Conservation (phyloP, 768 basidiomycete genomes). For the Lactifluus pinguis region DNA sequence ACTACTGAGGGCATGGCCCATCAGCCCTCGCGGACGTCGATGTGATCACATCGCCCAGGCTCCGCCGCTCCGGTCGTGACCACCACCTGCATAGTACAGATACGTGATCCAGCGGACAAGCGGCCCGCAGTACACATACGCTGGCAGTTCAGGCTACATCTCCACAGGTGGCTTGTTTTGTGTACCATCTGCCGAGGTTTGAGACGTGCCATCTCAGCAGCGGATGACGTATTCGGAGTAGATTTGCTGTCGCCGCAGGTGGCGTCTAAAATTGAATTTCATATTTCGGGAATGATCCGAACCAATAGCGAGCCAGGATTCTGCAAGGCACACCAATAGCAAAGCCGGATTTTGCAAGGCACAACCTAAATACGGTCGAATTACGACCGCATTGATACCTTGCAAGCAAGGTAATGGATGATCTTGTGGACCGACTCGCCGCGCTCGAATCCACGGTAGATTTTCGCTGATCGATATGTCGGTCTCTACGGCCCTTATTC, state of each 20-base stretch:
- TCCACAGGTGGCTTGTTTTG: conserved; percentile 1
- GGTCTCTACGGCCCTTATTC: too few species aligned
- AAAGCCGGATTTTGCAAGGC: too few species aligned
- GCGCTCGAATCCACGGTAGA: too few species aligned
- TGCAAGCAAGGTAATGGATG: too few species aligned
- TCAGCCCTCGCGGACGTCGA: conserved; percentile 27
- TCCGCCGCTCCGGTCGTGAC: conserved; percentile 23
- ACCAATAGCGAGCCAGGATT: too few species aligned
- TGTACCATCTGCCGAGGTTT: not conserved
- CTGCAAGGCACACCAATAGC: too few species aligned
- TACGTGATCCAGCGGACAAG: conserved; percentile 42
- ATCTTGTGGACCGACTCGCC: too few species aligned
- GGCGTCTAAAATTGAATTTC: too few species aligned
- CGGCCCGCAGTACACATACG: conserved; percentile 32
- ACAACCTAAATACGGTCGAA: too few species aligned
- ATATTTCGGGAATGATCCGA: too few species aligned
- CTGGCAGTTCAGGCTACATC: conserved; percentile 11
- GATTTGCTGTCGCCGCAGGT: conserved; percentile 51
- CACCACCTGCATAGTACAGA: conserved; percentile 23
- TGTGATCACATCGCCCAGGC: conserved; percentile 39
- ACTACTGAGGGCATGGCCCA: conserved; percentile 5
- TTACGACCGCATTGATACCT: too few species aligned
- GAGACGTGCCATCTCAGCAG: not conserved
- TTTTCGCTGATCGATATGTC: too few species aligned
- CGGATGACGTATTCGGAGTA: conserved; percentile 35